These are phyloP conservation scores for Cenchrus fungigraminus DNA, from an alignment of 176 grass and related monocot species.

Conservation along the genomic window DNA sequence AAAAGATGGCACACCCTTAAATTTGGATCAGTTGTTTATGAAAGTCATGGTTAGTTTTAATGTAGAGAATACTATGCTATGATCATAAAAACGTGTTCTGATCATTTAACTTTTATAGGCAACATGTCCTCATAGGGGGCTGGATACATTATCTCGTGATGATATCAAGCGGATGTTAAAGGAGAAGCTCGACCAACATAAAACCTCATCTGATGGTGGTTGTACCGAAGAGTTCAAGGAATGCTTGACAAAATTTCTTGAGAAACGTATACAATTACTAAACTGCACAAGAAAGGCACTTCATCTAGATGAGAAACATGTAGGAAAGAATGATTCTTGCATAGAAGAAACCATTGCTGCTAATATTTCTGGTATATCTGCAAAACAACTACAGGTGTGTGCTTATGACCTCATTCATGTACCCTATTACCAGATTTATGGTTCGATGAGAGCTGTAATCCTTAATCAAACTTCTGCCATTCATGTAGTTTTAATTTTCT, in stretches of 20 bases:
- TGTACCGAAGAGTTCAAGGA: conserved; percentile 73
- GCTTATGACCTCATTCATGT: conserved; percentile 37
- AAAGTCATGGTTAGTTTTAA: conserved; percentile 87
- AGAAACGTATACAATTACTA: conserved; percentile 52
- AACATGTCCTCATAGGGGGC: conserved; percentile 71
- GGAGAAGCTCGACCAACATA: conserved; percentile 57
- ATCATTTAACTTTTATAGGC: conserved; percentile 60
- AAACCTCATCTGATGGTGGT: conserved; percentile 57
- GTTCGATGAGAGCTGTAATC: conserved; percentile 12
- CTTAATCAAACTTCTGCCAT: conserved; percentile 1
- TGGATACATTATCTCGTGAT: conserved; percentile 60
- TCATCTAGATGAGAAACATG: conserved; percentile 57
- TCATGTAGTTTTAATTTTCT: conserved; percentile 1
- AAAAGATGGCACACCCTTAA: conserved; percentile 80
- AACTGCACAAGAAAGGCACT: conserved; percentile 69
- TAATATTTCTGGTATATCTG: conserved; percentile 91
- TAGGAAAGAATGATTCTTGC: conserved; percentile 43
- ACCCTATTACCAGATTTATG: conserved; percentile 5
- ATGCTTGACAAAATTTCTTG: conserved; percentile 62
- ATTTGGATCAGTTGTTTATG: conserved; percentile 96
- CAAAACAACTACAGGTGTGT: conserved; percentile 85
- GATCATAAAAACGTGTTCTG: conserved; percentile 25
- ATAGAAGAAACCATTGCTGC: conserved; percentile 65
- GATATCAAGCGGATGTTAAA: conserved; percentile 62
- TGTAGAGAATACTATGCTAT: conserved; percentile 12